A percentile compares a stretch with the other conserved stretches of the same genome.
These are phyloP conservation scores for Boletus reticuloceps DNA, from an alignment of 768 basidiomycete genomes.

Conservation along the genomic window DNA sequence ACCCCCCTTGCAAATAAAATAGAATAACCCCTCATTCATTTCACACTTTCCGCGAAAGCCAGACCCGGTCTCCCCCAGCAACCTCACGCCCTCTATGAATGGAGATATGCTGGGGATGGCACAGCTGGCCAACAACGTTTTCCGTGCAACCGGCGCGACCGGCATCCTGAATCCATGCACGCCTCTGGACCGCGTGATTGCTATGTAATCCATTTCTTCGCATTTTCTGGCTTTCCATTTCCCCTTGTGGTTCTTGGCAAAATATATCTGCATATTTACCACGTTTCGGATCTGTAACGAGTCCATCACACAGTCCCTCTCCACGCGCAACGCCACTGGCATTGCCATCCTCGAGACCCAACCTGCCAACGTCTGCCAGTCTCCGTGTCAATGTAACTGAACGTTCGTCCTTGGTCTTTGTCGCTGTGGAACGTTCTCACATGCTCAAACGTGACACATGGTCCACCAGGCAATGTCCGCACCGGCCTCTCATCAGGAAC, in stretches of 20 bases:
- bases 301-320: neutral
- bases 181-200: conserved; percentile 1
- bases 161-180: conserved; percentile 20
- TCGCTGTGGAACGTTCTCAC: conserved; percentile 1
- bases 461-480: conserved; percentile 6
- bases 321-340: conserved; percentile 3
- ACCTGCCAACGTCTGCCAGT: no score
- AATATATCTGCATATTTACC: conserved; percentile 1
- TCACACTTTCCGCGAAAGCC: no score
- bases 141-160: conserved; percentile 6
- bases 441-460: conserved; percentile 16
- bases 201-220: conserved; percentile 2
- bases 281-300: conserved; percentile 19
- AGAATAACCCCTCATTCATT: neutral
- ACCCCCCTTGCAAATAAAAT: neutral
- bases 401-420: neutral
- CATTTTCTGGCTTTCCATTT: neutral
- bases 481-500: conserved; percentile 19
- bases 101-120: neutral
- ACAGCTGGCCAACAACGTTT: conserved; percentile 23
- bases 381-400: no score
- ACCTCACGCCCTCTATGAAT: neutral
- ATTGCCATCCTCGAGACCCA: no score
- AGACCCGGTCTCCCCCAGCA: no score
- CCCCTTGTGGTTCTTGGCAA: conserved; percentile 12